Evolutionary conservation across 73 alveolate species (phyloP), one percentile per base, ranked within the genome.

Genomic region (Symbiodinium pilosum): DNA sequence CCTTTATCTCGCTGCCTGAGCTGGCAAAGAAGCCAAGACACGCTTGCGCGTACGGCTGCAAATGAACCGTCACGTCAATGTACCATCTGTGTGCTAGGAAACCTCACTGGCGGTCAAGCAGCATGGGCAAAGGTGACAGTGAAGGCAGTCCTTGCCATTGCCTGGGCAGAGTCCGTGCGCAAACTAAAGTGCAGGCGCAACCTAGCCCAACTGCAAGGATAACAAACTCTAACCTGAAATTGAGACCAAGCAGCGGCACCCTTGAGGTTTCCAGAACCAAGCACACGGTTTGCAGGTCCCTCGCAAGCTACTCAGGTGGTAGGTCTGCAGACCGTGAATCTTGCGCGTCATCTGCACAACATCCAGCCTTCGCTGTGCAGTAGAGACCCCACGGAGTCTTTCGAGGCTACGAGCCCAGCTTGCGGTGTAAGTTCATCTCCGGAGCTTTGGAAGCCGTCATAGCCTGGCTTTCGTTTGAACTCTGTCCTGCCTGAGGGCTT

Each of bases 251-350:
- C 20, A 14, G 36, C 94, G 64, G 43, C 94, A 87, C 20, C 94
- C 94, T 34, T 87, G 94, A 16, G 94, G 94, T 32, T 87, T 87
- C 94, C 94, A 87, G 69, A 47, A 87, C 94, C 94, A 87, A 14
- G 94, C 94, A 56, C 94, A 87, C 2, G 94, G 94, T 43, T 59
- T 87, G 94, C 94, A 87, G 44, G 59, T 86, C 43, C 94, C 94
- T 87, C n/a, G 85, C 73, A 14, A 20, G 85, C 41, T 18, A 43
- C 43, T 71, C 6, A 47, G 21, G 14, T 47, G 14, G n/a, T n/a
- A n/a, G n/a, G n/a, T n/a, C n/a, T n/a, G n/a, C n/a, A n/a, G n/a
- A n/a, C n/a, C n/a, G n/a, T n/a, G n/a, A n/a, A n/a, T n/a, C n/a
- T n/a, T n/a, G n/a, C n/a, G n/a, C n/a, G n/a, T n/a, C n/a, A n/a